Evolutionary conservation across 1,139 yeast genomes (phyloP), one percentile per base, ranked within the genome.

Genomic region (Pichia sp.): DNA sequence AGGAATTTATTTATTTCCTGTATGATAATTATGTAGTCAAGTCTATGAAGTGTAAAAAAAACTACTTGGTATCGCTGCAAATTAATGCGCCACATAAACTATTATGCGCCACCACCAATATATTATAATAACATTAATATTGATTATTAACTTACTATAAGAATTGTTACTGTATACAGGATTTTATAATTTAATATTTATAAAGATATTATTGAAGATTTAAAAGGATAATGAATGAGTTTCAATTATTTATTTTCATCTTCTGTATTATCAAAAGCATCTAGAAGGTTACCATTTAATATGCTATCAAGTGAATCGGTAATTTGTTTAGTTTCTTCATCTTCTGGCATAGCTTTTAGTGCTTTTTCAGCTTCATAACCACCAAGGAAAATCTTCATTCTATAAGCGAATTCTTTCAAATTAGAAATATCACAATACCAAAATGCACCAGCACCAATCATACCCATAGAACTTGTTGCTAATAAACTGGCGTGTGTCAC

Each of bases 401-500:
- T 74, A 67, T 71, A 69, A 0, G 92, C 83, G 62, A 87, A 86
- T 59, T 89, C 96, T 45, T 71, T 68, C 41, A 83, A 70, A 33
- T 69, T 72, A 28, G 85, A 74, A 7, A 87, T 80, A 59, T 87
- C 95, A 62, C 75, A 69, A 28, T 82, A 70, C 95, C 96, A 87
- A 53, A 87, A 82, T 1, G 79, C 71, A 3, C 96, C 95, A 36
- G 87, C 76, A 2, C 81, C 69, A 9, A 78, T 65, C 85, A 87
- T 84, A 4, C 87, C 76, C 55, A 85, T 76, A 0, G 87, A 77
- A 2, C 87, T 75, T 0, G 81, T 74, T 8, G 96, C 86, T 28
- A 89, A 67, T 39, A 85, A 65, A 0, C 95, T 77, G 0, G 96
- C 95, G 35, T 87, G 81, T 0, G 85, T 80, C 5, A 90, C 89